Percentiles rank a stretch among this genome's conserved stretches.
Conservation (phyloP, 345 rosid species). For the Carallia brachiata region DNA sequence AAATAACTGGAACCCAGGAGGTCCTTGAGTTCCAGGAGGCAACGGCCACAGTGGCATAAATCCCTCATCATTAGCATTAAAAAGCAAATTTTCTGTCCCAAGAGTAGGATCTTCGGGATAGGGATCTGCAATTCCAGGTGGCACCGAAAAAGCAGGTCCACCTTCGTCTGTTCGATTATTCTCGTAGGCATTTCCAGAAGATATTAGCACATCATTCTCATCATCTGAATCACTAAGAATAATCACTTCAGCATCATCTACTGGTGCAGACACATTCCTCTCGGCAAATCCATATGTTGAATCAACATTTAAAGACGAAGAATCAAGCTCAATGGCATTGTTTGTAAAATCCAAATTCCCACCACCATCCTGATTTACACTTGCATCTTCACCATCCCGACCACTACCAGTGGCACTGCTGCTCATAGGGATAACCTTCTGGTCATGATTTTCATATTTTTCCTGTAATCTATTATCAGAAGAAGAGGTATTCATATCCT, state of each 20-base stretch:
- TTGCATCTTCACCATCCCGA: conserved; percentile 27
- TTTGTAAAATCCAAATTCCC: conserved; percentile 10
- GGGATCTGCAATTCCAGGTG: conserved; percentile 14
- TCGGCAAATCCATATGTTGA: conserved; percentile 7
- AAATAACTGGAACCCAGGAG: conserved; percentile 30
- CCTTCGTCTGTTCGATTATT: conserved; percentile 5
- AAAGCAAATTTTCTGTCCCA: conserved; percentile 14
- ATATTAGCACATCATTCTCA: conserved; percentile 20
- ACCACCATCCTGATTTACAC: conserved; percentile 21
- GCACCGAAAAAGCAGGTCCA: not conserved
- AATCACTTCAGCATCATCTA: conserved; percentile 18
- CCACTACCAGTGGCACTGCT: conserved; percentile 24
- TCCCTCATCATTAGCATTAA: conserved; percentile 17
- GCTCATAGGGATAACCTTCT: conserved; percentile 19
- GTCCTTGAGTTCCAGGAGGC: conserved; percentile 14
- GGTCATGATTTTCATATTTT: conserved; percentile 2
- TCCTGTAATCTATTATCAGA: conserved; percentile 8
- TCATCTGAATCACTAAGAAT: conserved; percentile 45
- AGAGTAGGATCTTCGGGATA: conserved; percentile 22
- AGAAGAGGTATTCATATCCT: conserved; percentile 10
- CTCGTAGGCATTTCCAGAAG: conserved; percentile 16
- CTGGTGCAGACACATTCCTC: conserved; percentile 7
- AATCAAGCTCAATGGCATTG: conserved; percentile 17
- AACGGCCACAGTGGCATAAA: conserved; percentile 25
- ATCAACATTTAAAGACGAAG: conserved; percentile 10